Evolutionary conservation across 352 stramenopile genomes (phyloP).

Genomic region (Phytophthora rubi): DNA sequence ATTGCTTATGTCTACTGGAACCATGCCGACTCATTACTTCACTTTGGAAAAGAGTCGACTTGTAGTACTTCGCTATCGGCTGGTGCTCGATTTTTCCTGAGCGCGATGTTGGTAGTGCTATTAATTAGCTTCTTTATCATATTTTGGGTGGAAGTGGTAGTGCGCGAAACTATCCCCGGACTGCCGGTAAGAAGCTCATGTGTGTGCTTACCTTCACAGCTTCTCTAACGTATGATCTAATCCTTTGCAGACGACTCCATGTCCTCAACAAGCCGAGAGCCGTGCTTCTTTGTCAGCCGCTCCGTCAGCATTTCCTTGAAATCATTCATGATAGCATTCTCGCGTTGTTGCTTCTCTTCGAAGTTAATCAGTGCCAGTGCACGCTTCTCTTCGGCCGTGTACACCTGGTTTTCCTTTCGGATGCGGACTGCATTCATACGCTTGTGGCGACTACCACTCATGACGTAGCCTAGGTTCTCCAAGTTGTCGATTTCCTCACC

Average conservation of each 20-base stretch:
- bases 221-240: conserved; percentile 18
- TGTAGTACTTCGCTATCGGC: too few species aligned
- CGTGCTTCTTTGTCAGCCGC: conserved; percentile 89
- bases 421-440: conserved; percentile 99
- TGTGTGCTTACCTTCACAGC: too few species aligned
- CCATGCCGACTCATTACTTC: conserved; percentile 19
- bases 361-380: conserved; percentile 98
- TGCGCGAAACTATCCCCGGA: too few species aligned
- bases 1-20: conserved; percentile 36
- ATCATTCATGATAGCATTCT: conserved; percentile 97
- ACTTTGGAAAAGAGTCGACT: conserved; percentile 6
- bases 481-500: conserved; percentile 97
- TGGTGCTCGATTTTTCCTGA: too few species aligned
- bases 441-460: conserved; percentile 97
- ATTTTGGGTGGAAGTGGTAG: too few species aligned
- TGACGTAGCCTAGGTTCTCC: conserved; percentile 96
- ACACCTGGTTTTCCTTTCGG: conserved; percentile 99
- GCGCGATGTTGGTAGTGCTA: too few species aligned
- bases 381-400: conserved; percentile 98
- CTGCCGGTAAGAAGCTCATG: too few species aligned
- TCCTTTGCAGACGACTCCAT: conserved; percentile 77
- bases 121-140: too few species aligned
- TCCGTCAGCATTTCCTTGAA: conserved; percentile 95
- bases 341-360: conserved; percentile 99
- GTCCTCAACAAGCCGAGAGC: conserved; percentile 84